Conservation (phyloP, 164 flowering plant species). For the Stephania cephalantha region DNA sequence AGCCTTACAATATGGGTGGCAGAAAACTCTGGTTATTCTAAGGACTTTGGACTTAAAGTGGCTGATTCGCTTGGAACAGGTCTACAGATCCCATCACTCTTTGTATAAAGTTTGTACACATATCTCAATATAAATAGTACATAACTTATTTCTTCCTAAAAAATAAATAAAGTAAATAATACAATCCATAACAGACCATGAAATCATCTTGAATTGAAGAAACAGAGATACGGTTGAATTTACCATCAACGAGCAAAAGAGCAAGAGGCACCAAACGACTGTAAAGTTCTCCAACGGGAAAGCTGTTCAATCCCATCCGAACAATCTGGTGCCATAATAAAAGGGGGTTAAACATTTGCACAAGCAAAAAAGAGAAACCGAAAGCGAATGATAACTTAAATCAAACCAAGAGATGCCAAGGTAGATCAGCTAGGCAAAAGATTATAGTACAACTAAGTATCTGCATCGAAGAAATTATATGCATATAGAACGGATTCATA, state of each 20-base stretch:
- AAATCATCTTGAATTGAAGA: too few relatives aligned
- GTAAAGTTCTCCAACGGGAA: slow-evolving; percentile 66
- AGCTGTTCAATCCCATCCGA: slow-evolving; percentile 41
- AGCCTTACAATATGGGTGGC: too few relatives aligned
- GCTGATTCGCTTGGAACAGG: too few relatives aligned
- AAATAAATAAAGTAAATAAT: background rate
- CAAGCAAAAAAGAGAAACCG: background rate
- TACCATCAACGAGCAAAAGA: slow-evolving; percentile 93
- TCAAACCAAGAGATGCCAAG: background rate
- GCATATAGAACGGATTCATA: background rate
- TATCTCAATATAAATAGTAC: too few relatives aligned
- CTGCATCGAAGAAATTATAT: background rate
- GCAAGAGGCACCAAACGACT: slow-evolving; percentile 79
- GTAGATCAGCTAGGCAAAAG: background rate
- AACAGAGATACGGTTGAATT: slow-evolving; percentile 2
- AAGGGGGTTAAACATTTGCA: background rate
- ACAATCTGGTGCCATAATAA: slow-evolving; percentile 39
- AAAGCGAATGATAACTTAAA: background rate
- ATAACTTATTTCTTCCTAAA: background rate
- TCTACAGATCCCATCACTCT: too few relatives aligned
- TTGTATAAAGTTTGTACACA: too few relatives aligned
- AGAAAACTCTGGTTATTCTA: too few relatives aligned
- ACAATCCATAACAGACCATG: background rate
- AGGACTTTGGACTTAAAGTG: too few relatives aligned
- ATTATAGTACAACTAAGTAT: background rate